phyloP scores from a whole-genome alignment of 805 yeast genomes.

The Teunomyces lycoperdinae region DNA sequence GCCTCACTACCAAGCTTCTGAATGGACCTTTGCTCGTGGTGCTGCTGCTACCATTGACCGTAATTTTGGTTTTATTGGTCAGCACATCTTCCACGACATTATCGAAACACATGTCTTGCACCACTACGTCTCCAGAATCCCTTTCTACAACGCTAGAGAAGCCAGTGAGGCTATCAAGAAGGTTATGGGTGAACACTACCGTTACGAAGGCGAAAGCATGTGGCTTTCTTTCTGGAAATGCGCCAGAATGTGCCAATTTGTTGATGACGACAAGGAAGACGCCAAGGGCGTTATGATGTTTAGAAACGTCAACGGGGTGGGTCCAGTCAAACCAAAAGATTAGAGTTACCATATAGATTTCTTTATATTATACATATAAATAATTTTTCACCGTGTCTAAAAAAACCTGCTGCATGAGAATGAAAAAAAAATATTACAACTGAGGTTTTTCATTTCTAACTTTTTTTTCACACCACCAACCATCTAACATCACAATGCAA shows the following conservation, averaged over 20 bases:
- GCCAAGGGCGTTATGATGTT: constrained; percentile 70
- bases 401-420: too few species aligned
- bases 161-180: constrained; percentile 75
- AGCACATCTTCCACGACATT: constrained; percentile 79
- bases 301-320: constrained; percentile 61
- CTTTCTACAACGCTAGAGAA: constrained; percentile 82
- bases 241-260: constrained; percentile 66
- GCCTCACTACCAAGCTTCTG: constrained; percentile 73
- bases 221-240: constrained; percentile 63
- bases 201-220: constrained; percentile 67
- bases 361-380: not conserved
- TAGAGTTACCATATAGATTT: constrained; percentile 1
- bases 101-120: constrained; percentile 89
- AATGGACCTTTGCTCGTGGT: constrained; percentile 87
- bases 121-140: constrained; percentile 80
- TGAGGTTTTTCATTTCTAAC: too few species aligned
- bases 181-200: constrained; percentile 83
- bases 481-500: not conserved
- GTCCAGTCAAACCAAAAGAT: constrained; percentile 23
- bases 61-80: constrained; percentile 77
- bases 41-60: constrained; percentile 89
- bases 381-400: not conserved
- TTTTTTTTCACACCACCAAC: constrained; percentile 1
- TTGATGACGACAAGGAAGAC: constrained; percentile 70
- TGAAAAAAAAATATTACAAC: too few species aligned